phyloP scores from a whole-genome alignment of 257 asterid species.

The Przewalskia tangutica region DNA sequence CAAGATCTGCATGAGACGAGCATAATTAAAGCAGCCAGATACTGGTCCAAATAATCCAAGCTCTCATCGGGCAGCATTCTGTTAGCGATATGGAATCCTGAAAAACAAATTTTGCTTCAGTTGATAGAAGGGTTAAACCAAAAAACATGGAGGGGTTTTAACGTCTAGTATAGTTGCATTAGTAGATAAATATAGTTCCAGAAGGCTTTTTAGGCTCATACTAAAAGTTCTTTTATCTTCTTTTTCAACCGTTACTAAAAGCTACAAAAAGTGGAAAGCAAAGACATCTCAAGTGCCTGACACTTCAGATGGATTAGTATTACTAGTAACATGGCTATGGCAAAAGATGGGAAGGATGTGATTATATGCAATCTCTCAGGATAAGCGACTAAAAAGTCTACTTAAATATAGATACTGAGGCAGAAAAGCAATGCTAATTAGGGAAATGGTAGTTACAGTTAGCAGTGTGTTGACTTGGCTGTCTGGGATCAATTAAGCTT shows the following conservation, averaged over 20 bases:
- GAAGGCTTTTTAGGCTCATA: not conserved
- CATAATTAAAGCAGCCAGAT: not conserved
- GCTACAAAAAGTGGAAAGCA: not conserved
- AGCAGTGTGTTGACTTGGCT: constrained; percentile 22
- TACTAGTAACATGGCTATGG: not conserved
- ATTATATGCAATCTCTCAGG: not conserved
- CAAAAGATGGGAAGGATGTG: not conserved
- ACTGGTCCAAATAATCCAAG: not conserved
- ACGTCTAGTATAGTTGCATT: not conserved
- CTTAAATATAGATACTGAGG: not conserved
- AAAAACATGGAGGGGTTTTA: not conserved
- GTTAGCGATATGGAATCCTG: not conserved
- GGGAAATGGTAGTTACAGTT: constrained; percentile 28
- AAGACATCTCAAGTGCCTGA: not conserved
- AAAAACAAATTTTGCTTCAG: not conserved
- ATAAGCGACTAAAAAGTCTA: not conserved
- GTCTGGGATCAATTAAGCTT: constrained; percentile 31
- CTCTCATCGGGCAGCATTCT: not conserved
- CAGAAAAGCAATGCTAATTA: not conserved
- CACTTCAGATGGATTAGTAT: not conserved
- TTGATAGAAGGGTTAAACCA: not conserved
- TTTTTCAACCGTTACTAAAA: not conserved
- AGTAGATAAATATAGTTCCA: not conserved
- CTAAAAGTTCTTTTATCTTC: not conserved
- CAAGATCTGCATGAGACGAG: not conserved